Evolutionary conservation across 2,329 filamentous ascomycete species (phyloP).

Genomic region (Dothiorella sarmentorum): DNA sequence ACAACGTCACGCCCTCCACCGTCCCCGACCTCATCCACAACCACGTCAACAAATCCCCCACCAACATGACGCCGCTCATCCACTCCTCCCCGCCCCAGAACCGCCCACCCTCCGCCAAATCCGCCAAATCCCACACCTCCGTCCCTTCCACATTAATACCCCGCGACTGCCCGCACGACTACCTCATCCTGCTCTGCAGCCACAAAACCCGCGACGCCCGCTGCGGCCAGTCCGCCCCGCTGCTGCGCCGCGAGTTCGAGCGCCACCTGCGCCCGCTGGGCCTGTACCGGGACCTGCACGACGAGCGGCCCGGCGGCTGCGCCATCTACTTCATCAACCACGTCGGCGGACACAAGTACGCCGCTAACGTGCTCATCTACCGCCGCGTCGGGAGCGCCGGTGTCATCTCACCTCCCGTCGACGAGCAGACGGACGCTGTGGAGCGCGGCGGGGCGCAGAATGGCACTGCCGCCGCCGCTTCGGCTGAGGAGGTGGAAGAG

Average conservation of each 20-base stretch:
- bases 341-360: conserved; percentile 94
- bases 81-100: conserved; percentile 28
- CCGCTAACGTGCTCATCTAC: conserved; percentile 92
- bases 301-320: conserved; percentile 85
- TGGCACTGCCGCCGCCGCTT: conserved; percentile 25
- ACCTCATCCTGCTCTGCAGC: conserved; percentile 88
- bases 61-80: conserved; percentile 63
- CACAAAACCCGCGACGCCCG: conserved; percentile 92
- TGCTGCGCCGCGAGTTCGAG: conserved; percentile 85
- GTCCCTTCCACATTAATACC: conserved; percentile 60
- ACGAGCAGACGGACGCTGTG: conserved; percentile 19
- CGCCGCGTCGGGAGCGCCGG: conserved; percentile 49
- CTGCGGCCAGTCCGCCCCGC: conserved; percentile 88
- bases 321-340: conserved; percentile 96
- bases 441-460: conserved; percentile 18
- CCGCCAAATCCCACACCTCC: conserved; percentile 26
- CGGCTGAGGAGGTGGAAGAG: conserved; percentile 35
- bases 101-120: conserved; percentile 6
- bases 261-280: conserved; percentile 81
- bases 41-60: conserved; percentile 69
- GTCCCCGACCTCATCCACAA: conserved; percentile 68
- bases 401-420: not conserved
- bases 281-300: conserved; percentile 80
- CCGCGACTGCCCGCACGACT: conserved; percentile 73
- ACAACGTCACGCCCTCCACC: conserved; percentile 74